Percentiles rank a stretch among this genome's conserved stretches.
These are phyloP conservation scores for Fonsecaea pugnacius DNA, from an alignment of 2,329 filamentous ascomycete genomes.

Conservation along the genomic window DNA sequence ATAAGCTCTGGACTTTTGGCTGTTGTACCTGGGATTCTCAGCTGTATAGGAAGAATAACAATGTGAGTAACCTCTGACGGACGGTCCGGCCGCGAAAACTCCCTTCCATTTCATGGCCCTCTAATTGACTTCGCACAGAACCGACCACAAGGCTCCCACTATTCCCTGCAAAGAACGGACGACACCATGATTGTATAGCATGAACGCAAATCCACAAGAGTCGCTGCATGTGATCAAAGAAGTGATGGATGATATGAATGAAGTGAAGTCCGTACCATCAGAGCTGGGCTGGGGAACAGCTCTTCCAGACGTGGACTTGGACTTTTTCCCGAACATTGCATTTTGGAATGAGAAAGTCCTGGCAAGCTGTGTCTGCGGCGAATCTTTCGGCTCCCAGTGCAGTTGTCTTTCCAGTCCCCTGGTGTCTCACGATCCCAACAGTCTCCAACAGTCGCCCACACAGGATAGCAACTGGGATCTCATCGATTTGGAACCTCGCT, in stretches of 20 bases:
- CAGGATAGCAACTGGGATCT: background rate
- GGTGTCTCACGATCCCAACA: background rate
- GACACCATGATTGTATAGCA: background rate
- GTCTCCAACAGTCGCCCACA: background rate
- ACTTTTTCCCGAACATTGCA: background rate
- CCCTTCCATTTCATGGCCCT: background rate
- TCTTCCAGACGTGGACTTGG: background rate
- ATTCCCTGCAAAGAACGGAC: background rate
- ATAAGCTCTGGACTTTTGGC: background rate
- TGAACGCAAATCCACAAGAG: background rate
- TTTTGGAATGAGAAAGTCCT: constrained; percentile 2
- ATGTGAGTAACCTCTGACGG: background rate
- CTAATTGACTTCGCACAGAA: background rate
- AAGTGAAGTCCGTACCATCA: background rate
- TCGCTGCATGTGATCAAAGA: background rate
- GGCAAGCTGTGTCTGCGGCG: constrained; percentile 9
- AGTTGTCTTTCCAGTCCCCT: background rate
- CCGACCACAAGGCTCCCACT: background rate
- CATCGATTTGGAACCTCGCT: background rate
- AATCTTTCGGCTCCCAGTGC: constrained; percentile 5
- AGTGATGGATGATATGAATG: background rate
- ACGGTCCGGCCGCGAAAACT: background rate
- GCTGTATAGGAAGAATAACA: background rate
- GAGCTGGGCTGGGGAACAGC: background rate
- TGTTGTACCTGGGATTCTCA: background rate